Base-by-base conservation (phyloP, 371 early-diverging fungal genomes). In the Smittium culicis region DNA sequence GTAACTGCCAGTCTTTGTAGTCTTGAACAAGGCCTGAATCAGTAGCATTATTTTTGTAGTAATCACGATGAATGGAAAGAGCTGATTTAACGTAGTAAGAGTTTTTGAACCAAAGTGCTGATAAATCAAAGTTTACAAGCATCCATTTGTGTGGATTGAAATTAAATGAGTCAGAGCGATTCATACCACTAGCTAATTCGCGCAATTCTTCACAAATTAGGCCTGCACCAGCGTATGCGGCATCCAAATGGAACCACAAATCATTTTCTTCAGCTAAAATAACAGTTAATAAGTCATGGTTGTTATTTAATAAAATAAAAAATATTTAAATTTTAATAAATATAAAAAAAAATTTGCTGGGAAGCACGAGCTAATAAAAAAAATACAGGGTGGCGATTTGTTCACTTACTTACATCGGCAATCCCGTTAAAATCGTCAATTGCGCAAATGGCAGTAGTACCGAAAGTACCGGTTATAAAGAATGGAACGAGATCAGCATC, bases 61-160 rank as follows among this genome's bases (percentile, higher is more conserved):
- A 85, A 54, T 77, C 76, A n/a, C 83, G 75, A 17, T 72, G 65
- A 30, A 73, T 67, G n/a, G 69, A 32, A 14, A 81, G 72, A 8
- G 77, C 73, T 25, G 69, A 63, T 55, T 66, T 69, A 28, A 80
- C 61, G 5, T 70, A 54, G 1, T 57, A 65, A 1, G 72, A 62
- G 61, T 78, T 68, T 35, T 69, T 68, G 3, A 76, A 69, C 79
- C 78, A 84, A 71, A 84, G 61, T 28, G 77, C 72, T 3, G 79
- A 78, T 65, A 77, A 80, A 64, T 81, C 80, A 70, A 82, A 79
- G 61, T 77, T 81, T 5, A 78, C 76, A 57, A 82, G 69, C 73
- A 83, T 67, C 83, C 81, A 82, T 70, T 85, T 85, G 72, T 85
- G 85, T 31, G 77, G 69, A 63, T 86, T 85, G 63, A 84, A n/a